These are phyloP conservation scores for Mortierella sp. DNA, from an alignment of 371 early-diverging fungal genomes.

Conservation along the genomic window DNA sequence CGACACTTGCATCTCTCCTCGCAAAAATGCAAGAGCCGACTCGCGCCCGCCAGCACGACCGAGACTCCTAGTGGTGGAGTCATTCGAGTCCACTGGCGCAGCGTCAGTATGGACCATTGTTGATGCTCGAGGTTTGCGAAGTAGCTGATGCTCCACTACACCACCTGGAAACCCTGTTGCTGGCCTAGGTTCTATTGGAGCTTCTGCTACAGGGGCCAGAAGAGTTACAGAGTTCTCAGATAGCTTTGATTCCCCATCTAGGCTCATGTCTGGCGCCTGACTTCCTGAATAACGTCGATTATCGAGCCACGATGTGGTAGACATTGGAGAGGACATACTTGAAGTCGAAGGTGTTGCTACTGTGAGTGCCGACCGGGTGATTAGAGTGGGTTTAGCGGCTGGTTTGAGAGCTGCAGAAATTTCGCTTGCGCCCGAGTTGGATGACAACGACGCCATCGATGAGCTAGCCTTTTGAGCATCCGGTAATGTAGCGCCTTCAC, in stretches of 20 bases:
- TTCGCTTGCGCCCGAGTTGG: conserved; percentile 23
- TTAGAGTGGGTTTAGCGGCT: conserved; percentile 34
- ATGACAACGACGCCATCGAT: conserved; percentile 18
- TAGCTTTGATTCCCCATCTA: not conserved
- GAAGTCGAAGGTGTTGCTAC: conserved; percentile 42
- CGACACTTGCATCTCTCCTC: conserved; percentile 31
- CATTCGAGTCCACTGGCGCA: conserved; percentile 7
- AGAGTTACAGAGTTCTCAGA: not conserved
- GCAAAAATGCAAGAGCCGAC: conserved; percentile 39
- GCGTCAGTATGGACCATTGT: conserved; percentile 26
- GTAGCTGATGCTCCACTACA: not conserved
- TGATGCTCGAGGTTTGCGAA: conserved; percentile 11
- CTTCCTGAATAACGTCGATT: conserved; percentile 16
- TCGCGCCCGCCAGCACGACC: conserved; percentile 37
- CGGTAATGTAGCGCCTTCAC: not conserved
- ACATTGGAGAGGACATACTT: conserved; percentile 47
- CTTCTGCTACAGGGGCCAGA: conserved; percentile 1
- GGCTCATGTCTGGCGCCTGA: not conserved
- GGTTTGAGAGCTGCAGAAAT: conserved; percentile 6
- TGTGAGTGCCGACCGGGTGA: conserved; percentile 34
- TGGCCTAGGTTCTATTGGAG: not conserved
- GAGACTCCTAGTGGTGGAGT: conserved; percentile 21
- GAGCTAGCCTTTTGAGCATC: conserved; percentile 7
- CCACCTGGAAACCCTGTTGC: not conserved
- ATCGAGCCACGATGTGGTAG: conserved; percentile 42